Base-by-base conservation (phyloP, 176 grass and related monocot genomes). In the Avena eriantha region DNA sequence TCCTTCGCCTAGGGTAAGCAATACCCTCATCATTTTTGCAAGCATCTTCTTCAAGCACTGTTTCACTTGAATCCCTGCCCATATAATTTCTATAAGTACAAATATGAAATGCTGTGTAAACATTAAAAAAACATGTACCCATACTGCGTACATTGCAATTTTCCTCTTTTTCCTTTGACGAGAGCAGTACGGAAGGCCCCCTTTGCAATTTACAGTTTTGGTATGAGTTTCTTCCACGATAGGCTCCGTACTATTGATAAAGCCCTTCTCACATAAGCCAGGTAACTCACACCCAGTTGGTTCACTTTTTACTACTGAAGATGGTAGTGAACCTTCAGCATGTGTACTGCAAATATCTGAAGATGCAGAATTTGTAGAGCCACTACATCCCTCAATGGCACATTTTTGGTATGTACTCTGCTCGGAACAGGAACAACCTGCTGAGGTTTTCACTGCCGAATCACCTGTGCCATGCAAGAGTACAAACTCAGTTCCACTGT, bases 61-160 rank as follows among this genome's bases (percentile, higher is more conserved):
- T 86, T 79, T 91, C 91, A 73, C 84, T 83, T 78, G 93, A 93
- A 92, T 90, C 51, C 80, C 96, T 98, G 91, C 50, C 86, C 7
- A 86, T 7, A 46, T 12, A 5, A 58, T 76, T 60, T 8, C 5
- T 36, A 10, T 89, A 79, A 89, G 71, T 41, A 66, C 54, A 86
- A 15, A 60, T 78, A 17, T 71, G 19, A 77, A 77, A 66, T 46
- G 69, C 47, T 46, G 17, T 56, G 24, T 12, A 53, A 59, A 79
- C 49, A 86, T 54, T 43, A 79, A 90, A 89, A 89, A 67, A 89
- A 82, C 54, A 83, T 33, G 46, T 39, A 76, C 46, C 22, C 13
- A 49, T 76, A 35, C 59, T 87, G 7, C 72, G 29, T 86, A 95
- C 93, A 69, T 95, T 75, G 82, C 82, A 86, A 90, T 88, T 77